Base-by-base conservation (phyloP, 2,329 filamentous ascomycete genomes). In the Leptographium lundbergii region DNA sequence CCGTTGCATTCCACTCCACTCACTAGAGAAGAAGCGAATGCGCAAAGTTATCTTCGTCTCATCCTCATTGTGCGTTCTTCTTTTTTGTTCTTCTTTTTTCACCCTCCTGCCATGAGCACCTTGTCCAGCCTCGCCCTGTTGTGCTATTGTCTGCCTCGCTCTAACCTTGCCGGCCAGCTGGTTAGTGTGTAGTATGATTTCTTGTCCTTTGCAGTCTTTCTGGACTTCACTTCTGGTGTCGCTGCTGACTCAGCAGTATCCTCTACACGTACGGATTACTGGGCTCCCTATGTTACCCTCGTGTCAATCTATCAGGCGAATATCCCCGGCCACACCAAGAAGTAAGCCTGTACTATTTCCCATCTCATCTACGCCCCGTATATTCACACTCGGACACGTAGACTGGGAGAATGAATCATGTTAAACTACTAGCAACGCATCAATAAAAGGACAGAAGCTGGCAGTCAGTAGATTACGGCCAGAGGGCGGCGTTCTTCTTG, bases 41-140 rank as follows among this genome's bases (percentile, higher is more conserved):
- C 58, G 61, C 42, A 63, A 64, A 25, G 61, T 65, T 4, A 65
- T 34, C 57, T 58, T 48, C 34, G 60, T 5, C 54, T 66, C 13
- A 54, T 66, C n/a, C 65, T 63, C 0, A 64, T 65, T 51, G 63
- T 66, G 52, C 39, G 61, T 58, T 57, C 63, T 11, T 65, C 60
- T 55, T n/a, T n/a, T n/a, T n/a, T n/a, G n/a, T n/a, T n/a, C n/a
- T n/a, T n/a, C n/a, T n/a, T n/a, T n/a, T n/a, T n/a, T n/a, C n/a
- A n/a, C n/a, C n/a, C n/a, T n/a, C n/a, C n/a, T 9, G 62, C 57
- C 4, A 57, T 65, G 55, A 64, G 56, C 51, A 63, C 61, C 29
- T 53, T 64, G 19, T 62, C 62, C 6, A 63, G 62, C 32, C 55
- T 66, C 11, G 61, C 60, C 52, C 57, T 66, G 27, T 63, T 74